A percentile compares a stretch with the other conserved stretches of the same genome.
Conservation (phyloP, 2,329 filamentous ascomycete species). For the Xylariaceae sp. region DNA sequence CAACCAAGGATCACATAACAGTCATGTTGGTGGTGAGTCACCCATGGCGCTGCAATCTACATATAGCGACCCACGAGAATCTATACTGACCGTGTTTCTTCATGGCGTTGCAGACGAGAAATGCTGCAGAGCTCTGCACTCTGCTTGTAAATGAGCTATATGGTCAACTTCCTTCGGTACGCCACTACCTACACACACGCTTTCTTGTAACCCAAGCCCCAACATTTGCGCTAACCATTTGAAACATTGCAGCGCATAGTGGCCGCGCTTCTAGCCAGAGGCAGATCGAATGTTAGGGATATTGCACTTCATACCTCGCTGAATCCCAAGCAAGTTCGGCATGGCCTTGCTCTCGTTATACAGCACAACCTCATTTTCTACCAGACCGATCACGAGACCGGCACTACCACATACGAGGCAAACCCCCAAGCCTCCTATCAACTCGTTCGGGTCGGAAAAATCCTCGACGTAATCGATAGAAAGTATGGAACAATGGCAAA, state of each 20-base stretch:
- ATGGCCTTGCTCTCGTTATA: constrained; percentile 82
- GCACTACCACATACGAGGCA: constrained; percentile 80
- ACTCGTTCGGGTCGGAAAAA: constrained; percentile 80
- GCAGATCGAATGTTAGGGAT: constrained; percentile 74
- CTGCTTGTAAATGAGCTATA: constrained; percentile 88
- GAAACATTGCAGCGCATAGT: constrained; percentile 75
- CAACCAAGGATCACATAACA: constrained; percentile 16
- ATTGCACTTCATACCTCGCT: constrained; percentile 77
- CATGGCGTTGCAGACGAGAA: constrained; percentile 64
- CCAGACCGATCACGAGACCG: constrained; percentile 67
- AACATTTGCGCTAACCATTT: constrained; percentile 24
- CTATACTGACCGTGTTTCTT: constrained; percentile 34
- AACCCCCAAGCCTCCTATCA: constrained; percentile 83
- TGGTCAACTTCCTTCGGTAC: constrained; percentile 90
- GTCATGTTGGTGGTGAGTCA: constrained; percentile 45
- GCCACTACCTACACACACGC: constrained; percentile 42
- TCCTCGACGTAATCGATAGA: constrained; percentile 75
- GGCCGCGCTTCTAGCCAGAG: constrained; percentile 76
- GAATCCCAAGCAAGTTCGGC: constrained; percentile 75
- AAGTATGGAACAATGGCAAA: constrained; percentile 78
- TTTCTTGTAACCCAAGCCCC: background rate
- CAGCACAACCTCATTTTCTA: constrained; percentile 88
- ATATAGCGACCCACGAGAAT: background rate
- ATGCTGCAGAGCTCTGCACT: constrained; percentile 85
- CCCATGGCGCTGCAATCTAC: background rate